Percentiles rank a stretch among this genome's conserved stretches.
Conservation (phyloP, 2,329 filamentous ascomycete genomes). For the Penicillium corylophilum region DNA sequence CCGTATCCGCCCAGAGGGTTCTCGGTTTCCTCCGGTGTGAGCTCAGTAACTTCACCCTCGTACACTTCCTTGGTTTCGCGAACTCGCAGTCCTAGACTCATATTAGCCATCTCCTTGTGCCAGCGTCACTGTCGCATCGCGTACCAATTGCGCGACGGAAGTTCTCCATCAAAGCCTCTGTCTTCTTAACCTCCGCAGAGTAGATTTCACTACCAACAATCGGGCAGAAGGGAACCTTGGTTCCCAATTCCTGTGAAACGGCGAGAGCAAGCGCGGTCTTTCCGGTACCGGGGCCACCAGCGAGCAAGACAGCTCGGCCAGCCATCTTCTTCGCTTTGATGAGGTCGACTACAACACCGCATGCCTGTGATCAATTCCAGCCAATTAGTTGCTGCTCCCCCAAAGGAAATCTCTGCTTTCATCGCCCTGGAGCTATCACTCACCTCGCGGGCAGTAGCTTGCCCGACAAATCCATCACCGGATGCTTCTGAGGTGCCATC, state of each 20-base stretch:
- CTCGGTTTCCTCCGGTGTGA: conserved; percentile 96
- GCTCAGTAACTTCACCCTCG: conserved; percentile 96
- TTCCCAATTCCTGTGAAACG: conserved; percentile 94
- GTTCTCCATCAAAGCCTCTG: conserved; percentile 98
- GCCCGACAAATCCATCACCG: conserved; percentile 83
- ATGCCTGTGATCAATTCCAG: conserved; percentile 60
- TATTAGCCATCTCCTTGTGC: conserved; percentile 17
- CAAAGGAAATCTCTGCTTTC: background rate
- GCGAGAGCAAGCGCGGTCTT: conserved; percentile 96
- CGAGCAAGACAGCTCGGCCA: conserved; percentile 86
- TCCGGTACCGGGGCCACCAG: conserved; percentile 91
- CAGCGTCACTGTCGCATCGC: conserved; percentile 5
- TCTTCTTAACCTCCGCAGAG: conserved; percentile 98
- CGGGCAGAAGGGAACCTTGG: conserved; percentile 96
- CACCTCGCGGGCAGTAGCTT: conserved; percentile 84
- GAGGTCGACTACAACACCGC: conserved; percentile 91
- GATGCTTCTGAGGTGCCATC: conserved; percentile 84
- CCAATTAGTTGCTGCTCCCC: conserved; percentile 11
- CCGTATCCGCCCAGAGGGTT: conserved; percentile 96
- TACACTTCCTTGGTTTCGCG: conserved; percentile 99
- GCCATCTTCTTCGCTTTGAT: conserved; percentile 98
- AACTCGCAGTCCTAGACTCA: conserved; percentile 68
- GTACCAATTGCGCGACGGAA: conserved; percentile 91
- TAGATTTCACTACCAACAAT: conserved; percentile 98
- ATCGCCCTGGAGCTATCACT: conserved; percentile 21